phyloP scores from a whole-genome alignment of 2,329 filamentous ascomycete genomes.

The Dothidotthia symphoricarpi region DNA sequence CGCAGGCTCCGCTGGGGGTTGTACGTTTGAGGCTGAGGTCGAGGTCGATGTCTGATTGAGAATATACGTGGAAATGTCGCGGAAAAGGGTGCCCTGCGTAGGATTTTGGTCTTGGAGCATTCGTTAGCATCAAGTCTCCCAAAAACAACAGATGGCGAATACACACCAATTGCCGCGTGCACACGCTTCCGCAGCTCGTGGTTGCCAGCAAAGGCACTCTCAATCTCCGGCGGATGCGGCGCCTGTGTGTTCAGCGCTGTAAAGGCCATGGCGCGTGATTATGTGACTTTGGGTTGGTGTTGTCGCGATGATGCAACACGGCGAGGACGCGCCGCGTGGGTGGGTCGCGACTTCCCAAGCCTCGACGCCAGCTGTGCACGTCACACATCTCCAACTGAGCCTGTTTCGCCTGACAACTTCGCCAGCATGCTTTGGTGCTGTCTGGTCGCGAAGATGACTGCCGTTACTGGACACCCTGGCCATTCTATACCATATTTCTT shows the following conservation, averaged over 20 bases:
- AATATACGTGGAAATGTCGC: slow-evolving; percentile 40
- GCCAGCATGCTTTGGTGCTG: too few relatives aligned
- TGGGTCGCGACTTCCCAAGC: too few relatives aligned
- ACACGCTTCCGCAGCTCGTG: slow-evolving; percentile 40
- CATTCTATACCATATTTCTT: slow-evolving; percentile 21
- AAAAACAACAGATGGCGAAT: slow-evolving; percentile 1
- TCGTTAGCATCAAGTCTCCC: too few relatives aligned
- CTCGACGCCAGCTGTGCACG: too few relatives aligned
- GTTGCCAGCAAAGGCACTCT: slow-evolving; percentile 36
- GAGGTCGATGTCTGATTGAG: slow-evolving; percentile 24
- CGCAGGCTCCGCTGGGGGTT: slow-evolving; percentile 23
- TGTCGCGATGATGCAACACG: too few relatives aligned
- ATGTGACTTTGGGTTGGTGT: too few relatives aligned
- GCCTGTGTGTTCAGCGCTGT: slow-evolving; percentile 23
- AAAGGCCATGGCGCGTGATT: slow-evolving; percentile 18
- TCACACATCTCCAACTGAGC: too few relatives aligned
- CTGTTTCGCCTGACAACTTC: too few relatives aligned
- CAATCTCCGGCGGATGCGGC: slow-evolving; percentile 30
- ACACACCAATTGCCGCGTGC: slow-evolving; percentile 38
- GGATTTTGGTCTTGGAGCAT: slow-evolving; percentile 30
- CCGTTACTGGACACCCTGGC: slow-evolving; percentile 21
- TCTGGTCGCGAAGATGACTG: too few relatives aligned
- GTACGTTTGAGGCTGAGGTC: too few relatives aligned
- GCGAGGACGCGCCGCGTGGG: not conserved
- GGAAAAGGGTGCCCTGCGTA: slow-evolving; percentile 34